Evolutionary conservation across 768 basidiomycete genomes (phyloP).

Genomic region (Mycena kentingensis): DNA sequence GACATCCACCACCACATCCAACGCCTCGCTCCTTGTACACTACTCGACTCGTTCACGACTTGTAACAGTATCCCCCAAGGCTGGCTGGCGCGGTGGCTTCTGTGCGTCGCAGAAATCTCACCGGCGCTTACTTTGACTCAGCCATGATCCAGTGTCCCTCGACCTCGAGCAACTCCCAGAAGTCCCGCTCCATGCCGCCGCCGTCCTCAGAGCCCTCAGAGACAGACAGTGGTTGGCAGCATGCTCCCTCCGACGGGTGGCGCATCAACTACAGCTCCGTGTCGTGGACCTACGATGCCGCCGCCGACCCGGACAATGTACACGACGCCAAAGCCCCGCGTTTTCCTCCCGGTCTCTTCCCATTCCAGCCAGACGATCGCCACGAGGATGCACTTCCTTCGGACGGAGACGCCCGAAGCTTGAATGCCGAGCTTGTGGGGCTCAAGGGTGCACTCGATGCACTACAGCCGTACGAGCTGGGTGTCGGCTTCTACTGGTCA

Average conservation of each 20-base stretch:
- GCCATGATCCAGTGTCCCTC: background rate
- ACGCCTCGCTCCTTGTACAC: constrained; percentile 1
- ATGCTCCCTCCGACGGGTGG: constrained; percentile 43
- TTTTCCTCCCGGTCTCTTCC: constrained; percentile 39
- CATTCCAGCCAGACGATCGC: constrained; percentile 13
- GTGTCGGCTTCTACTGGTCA: constrained; percentile 43
- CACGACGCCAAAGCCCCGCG: constrained; percentile 30
- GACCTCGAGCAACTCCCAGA: background rate
- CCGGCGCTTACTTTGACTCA: background rate
- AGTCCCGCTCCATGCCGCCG: constrained; percentile 10
- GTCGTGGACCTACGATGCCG: constrained; percentile 40
- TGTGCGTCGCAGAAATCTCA: background rate
- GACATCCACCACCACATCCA: too few relatives aligned
- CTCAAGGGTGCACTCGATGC: constrained; percentile 40
- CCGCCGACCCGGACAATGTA: constrained; percentile 5
- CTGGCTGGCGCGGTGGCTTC: constrained; percentile 3
- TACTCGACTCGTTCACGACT: background rate
- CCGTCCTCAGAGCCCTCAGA: constrained; percentile 14
- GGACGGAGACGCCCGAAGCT: constrained; percentile 27
- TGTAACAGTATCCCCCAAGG: background rate
- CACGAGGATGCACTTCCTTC: constrained; percentile 10
- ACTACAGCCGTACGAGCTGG: constrained; percentile 41
- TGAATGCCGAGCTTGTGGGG: constrained; percentile 45
- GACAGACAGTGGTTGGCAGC: constrained; percentile 44
- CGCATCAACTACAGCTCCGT: constrained; percentile 39